Conservation (phyloP, 495 filamentous ascomycete species). For the Hyaloscypha bicolor region DNA sequence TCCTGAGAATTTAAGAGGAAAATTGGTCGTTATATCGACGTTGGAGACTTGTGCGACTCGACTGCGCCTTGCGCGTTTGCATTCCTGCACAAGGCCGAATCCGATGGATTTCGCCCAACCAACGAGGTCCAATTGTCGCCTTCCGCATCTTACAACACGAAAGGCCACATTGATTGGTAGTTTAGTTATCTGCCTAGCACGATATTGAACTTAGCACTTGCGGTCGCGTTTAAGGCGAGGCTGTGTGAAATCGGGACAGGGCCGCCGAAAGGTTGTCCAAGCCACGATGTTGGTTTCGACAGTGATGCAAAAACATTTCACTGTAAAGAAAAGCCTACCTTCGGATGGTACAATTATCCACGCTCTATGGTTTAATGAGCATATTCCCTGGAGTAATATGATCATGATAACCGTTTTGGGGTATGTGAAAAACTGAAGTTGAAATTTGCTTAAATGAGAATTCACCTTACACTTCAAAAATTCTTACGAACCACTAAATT, state of each 20-base stretch:
- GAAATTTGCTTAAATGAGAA: too few relatives aligned
- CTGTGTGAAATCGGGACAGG: not conserved
- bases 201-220: not conserved
- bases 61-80: not conserved
- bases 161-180: not conserved
- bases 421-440: too few relatives aligned
- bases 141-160: too few relatives aligned
- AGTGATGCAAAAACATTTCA: too few relatives aligned
- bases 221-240: conserved; percentile 2
- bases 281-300: not conserved
- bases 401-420: too few relatives aligned
- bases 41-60: not conserved
- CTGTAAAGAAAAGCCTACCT: too few relatives aligned
- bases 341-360: too few relatives aligned
- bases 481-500: too few relatives aligned
- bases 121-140: not conserved
- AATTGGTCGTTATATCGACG: not conserved
- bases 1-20: too few relatives aligned
- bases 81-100: not conserved
- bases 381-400: too few relatives aligned
- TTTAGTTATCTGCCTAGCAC: not conserved
- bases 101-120: not conserved
- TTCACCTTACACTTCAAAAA: too few relatives aligned
- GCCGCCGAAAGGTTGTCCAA: not conserved
- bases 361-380: too few relatives aligned